Evolutionary conservation across 805 yeast genomes (phyloP).

Genomic region (Torulaspora delbrueckii): DNA sequence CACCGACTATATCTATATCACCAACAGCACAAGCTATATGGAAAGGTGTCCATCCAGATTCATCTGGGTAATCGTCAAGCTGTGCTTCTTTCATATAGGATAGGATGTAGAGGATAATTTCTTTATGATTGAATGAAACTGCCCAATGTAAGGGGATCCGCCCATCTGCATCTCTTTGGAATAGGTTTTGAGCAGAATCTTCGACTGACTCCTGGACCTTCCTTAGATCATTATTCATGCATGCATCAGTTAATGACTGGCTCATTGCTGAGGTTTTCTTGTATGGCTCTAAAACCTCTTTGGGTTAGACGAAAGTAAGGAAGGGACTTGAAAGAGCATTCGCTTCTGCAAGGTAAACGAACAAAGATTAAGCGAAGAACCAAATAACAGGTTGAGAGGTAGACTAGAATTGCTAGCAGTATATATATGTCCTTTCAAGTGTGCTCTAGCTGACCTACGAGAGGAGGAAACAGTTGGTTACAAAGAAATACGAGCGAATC

Average conservation of each 20-base stretch:
- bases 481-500: no score
- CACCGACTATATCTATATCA: constrained; percentile 45
- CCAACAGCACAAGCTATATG: constrained; percentile 83
- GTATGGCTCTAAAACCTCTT: no score
- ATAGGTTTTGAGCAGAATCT: constrained; percentile 45
- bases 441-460: no score
- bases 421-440: no score
- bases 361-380: no score
- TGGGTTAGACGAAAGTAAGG: no score
- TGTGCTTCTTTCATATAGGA: constrained; percentile 41
- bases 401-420: no score
- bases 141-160: constrained; percentile 91
- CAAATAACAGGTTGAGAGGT: no score
- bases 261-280: constrained; percentile 6
- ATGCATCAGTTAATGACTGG: constrained; percentile 54
- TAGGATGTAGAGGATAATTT: constrained; percentile 44
- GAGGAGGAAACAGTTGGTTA: no score
- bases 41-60: constrained; percentile 82
- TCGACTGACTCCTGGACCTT: constrained; percentile 49
- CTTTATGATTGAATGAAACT: constrained; percentile 53
- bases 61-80: constrained; percentile 64
- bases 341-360: no score
- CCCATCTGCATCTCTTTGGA: constrained; percentile 60
- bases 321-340: no score
- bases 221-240: constrained; percentile 52